Evolutionary conservation across 306 rosid species (phyloP).

Genomic region (Rosa chinensis): DNA sequence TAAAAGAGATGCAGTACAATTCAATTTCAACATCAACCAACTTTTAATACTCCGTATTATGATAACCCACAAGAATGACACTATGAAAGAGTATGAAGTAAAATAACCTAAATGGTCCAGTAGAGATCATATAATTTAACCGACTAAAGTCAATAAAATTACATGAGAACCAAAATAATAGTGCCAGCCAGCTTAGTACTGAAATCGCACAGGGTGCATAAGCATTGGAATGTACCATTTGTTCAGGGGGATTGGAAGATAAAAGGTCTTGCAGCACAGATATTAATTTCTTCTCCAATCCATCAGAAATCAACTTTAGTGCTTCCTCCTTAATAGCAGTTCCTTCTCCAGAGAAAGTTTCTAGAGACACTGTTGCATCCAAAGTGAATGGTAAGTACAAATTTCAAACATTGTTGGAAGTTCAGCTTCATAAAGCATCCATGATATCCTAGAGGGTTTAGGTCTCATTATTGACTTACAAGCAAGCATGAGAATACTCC

Average conservation of each 20-base stretch:
- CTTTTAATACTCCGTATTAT: conserved; percentile 15
- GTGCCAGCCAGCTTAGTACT: conserved; percentile 13
- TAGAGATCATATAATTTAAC: conserved; percentile 10
- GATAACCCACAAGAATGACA: background rate
- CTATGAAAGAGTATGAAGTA: background rate
- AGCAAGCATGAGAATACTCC: conserved; percentile 76
- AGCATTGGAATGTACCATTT: conserved; percentile 58
- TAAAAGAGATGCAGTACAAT: background rate
- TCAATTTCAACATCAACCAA: conserved; percentile 24
- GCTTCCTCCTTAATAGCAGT: conserved; percentile 60
- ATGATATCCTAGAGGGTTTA: background rate
- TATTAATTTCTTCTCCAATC: conserved; percentile 70
- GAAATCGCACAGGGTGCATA: background rate
- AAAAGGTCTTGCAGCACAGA: conserved; percentile 55
- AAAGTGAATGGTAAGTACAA: conserved; percentile 29
- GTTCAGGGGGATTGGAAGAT: conserved; percentile 63
- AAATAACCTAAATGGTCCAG: background rate
- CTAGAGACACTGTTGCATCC: conserved; percentile 63
- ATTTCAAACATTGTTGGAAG: background rate
- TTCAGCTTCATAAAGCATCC: conserved; percentile 15
- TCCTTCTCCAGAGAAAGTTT: conserved; percentile 45
- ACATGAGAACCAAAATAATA: background rate
- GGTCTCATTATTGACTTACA: conserved; percentile 51
- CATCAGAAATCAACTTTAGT: conserved; percentile 61
- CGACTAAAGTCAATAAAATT: conserved; percentile 2